Evolutionary conservation across 2,329 filamentous ascomycete species (phyloP).

Genomic region (Rosellinia necatrix): DNA sequence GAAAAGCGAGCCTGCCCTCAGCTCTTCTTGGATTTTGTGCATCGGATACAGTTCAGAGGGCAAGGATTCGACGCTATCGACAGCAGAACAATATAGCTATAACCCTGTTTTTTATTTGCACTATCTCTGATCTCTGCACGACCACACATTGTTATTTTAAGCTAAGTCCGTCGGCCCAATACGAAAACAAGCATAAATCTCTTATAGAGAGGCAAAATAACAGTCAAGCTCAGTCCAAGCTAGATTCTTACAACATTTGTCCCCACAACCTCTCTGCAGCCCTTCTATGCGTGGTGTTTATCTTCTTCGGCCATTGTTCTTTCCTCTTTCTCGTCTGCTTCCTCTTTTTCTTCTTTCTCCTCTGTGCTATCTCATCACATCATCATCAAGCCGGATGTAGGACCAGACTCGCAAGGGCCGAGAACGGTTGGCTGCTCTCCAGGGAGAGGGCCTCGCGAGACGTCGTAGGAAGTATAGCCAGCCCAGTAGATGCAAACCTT

Average conservation of each 20-base stretch:
- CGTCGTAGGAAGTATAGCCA: constrained; percentile 38
- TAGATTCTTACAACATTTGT: too few species aligned
- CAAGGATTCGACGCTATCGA: background rate
- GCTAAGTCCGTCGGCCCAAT: background rate
- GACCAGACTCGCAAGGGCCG: constrained; percentile 28
- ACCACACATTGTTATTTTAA: background rate
- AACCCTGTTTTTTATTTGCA: background rate
- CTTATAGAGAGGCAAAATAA: constrained; percentile 4
- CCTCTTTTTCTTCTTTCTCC: too few species aligned
- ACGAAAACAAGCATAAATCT: background rate
- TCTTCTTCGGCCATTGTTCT: background rate
- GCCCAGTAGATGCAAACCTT: constrained; percentile 39
- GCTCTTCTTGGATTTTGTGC: background rate
- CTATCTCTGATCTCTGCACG: background rate
- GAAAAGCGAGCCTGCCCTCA: background rate
- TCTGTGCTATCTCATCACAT: too few species aligned
- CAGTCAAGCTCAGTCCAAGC: background rate
- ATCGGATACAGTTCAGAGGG: background rate
- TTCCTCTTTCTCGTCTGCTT: background rate
- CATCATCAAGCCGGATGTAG: background rate
- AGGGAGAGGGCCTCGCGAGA: constrained; percentile 34
- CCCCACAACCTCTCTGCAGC: too few species aligned
- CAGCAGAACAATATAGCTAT: background rate
- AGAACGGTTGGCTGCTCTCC: constrained; percentile 34
- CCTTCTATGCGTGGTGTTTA: background rate